phyloP scores from a whole-genome alignment of 1,284 basidiomycete species.

The Boletus smithii region DNA sequence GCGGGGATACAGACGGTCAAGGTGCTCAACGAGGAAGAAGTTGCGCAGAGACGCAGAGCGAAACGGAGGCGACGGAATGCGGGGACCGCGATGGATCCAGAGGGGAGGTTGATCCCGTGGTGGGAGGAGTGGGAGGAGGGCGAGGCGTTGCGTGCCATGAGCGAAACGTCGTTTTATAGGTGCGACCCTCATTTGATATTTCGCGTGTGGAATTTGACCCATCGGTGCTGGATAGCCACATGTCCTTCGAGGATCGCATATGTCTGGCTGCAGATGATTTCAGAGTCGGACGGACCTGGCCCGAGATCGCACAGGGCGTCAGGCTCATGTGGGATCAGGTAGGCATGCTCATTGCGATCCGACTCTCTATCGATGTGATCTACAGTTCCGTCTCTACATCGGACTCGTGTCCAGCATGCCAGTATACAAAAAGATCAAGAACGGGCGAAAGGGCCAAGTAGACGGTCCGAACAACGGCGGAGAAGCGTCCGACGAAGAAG shows the following conservation, averaged over 20 bases:
- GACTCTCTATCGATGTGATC: neutral
- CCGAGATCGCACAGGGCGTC: constrained; percentile 34
- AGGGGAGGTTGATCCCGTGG: constrained; percentile 38
- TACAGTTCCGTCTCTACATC: constrained; percentile 29
- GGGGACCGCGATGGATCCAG: constrained; percentile 25
- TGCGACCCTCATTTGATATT: constrained; percentile 28
- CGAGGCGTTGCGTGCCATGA: constrained; percentile 34
- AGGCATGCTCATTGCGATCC: constrained; percentile 1
- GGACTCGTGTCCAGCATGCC: constrained; percentile 27
- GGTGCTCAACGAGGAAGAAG: constrained; percentile 39
- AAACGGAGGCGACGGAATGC: constrained; percentile 27
- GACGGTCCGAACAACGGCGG: constrained; percentile 22
- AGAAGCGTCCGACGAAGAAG: constrained; percentile 29
- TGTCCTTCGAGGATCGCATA: constrained; percentile 39
- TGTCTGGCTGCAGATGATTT: constrained; percentile 45
- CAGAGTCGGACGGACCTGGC: constrained; percentile 40
- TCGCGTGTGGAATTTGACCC: neutral
- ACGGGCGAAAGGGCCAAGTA: constrained; percentile 15
- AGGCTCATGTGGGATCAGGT: constrained; percentile 48
- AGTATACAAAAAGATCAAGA: constrained; percentile 24
- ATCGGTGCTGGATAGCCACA: constrained; percentile 24
- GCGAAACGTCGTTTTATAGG: constrained; percentile 33
- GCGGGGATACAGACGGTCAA: constrained; percentile 43
- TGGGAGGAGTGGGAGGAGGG: constrained; percentile 49
- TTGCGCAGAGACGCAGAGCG: constrained; percentile 32